Conservation (phyloP, 176 grass and related monocot species). For the Stipa capillata region DNA sequence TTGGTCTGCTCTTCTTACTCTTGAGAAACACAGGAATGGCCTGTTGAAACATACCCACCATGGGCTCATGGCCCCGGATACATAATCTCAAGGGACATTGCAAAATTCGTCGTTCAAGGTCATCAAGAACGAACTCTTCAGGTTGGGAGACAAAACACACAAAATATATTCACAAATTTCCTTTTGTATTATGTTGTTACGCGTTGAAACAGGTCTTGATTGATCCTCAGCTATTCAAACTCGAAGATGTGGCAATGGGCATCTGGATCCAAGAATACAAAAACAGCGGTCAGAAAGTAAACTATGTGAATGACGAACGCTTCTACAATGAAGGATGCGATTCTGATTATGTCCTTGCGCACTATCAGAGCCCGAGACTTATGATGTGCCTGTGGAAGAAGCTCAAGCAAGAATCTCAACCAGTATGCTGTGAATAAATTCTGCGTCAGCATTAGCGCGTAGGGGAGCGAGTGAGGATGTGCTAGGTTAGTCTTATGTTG, state of each 20-base stretch:
- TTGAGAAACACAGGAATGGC: constrained; percentile 59
- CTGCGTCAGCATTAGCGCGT: neutral
- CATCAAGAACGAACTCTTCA: constrained; percentile 68
- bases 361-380: constrained; percentile 84
- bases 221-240: constrained; percentile 78
- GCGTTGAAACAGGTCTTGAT: neutral
- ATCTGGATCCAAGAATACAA: constrained; percentile 90
- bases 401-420: constrained; percentile 53
- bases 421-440: constrained; percentile 67
- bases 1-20: constrained; percentile 17
- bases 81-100: constrained; percentile 74
- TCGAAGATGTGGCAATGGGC: constrained; percentile 90
- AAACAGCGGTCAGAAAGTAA: constrained; percentile 52
- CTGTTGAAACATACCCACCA: constrained; percentile 54
- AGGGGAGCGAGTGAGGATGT: no score
- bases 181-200: neutral
- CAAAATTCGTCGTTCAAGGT: constrained; percentile 66
- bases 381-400: constrained; percentile 86
- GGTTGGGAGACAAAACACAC: constrained; percentile 29
- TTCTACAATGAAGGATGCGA: constrained; percentile 82
- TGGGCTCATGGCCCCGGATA: constrained; percentile 98
- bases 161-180: neutral
- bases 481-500: neutral
- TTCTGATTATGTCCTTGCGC: constrained; percentile 74
- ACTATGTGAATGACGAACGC: constrained; percentile 59